phyloP scores from a whole-genome alignment of 805 yeast species.

The Cyberlindnera sargentensis region DNA sequence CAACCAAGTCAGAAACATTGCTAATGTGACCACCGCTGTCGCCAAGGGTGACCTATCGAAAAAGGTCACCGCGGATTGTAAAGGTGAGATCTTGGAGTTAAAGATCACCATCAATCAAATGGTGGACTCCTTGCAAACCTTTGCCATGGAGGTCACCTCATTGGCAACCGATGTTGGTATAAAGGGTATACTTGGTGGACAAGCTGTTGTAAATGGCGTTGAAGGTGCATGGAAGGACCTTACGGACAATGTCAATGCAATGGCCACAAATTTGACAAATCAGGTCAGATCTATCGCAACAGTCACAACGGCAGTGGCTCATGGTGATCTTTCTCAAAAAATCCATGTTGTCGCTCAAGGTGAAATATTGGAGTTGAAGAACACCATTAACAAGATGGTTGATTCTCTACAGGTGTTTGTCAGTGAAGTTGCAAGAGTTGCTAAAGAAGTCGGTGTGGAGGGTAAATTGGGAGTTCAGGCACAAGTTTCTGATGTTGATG shows the following conservation, averaged over 20 bases:
- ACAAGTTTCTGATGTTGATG: conserved; percentile 85
- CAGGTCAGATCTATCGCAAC: conserved; percentile 92
- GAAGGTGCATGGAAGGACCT: conserved; percentile 91
- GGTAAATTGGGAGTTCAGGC: conserved; percentile 92
- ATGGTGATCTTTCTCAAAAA: conserved; percentile 85
- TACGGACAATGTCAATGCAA: conserved; percentile 84
- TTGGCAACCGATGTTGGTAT: conserved; percentile 93
- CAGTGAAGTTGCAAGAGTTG: conserved; percentile 82
- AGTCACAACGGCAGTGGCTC: conserved; percentile 90
- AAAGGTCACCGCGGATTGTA: conserved; percentile 83
- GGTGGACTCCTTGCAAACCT: conserved; percentile 87
- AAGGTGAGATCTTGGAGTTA: conserved; percentile 81
- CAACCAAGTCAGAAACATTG: conserved; percentile 82
- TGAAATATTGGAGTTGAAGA: conserved; percentile 76
- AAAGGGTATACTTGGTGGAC: conserved; percentile 87
- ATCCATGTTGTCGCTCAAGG: conserved; percentile 89
- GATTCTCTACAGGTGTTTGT: conserved; percentile 85
- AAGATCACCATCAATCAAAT: conserved; percentile 83
- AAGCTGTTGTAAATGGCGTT: conserved; percentile 84
- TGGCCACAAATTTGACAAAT: conserved; percentile 87
- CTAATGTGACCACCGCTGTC: conserved; percentile 80
- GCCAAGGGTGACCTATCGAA: conserved; percentile 85
- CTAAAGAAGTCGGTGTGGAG: conserved; percentile 88
- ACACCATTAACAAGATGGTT: conserved; percentile 89
- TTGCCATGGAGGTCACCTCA: conserved; percentile 82